Conservation (phyloP, 2,329 filamentous ascomycete genomes). For the Bretziella fagacearum region DNA sequence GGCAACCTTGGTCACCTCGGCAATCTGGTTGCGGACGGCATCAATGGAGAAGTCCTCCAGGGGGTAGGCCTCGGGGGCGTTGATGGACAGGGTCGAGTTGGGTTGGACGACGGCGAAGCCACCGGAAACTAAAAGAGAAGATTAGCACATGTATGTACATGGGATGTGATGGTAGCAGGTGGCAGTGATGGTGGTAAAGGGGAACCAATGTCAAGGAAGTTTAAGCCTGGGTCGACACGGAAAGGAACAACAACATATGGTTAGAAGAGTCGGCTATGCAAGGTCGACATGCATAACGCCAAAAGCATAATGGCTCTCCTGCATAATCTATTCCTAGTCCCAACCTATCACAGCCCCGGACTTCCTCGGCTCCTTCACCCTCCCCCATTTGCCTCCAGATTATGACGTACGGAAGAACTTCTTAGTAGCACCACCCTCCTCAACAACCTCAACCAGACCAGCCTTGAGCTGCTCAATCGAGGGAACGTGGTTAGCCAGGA, state of each 20-base stretch:
- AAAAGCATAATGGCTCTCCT: background rate
- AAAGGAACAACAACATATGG: no score
- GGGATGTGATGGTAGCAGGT: background rate
- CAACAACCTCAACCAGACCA: slow-evolving; percentile 83
- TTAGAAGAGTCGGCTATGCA: no score
- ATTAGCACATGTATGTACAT: slow-evolving; percentile 1
- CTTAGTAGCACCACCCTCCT: slow-evolving; percentile 80
- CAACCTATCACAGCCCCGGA: background rate
- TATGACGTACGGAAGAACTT: slow-evolving; percentile 84
- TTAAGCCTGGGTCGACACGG: background rate
- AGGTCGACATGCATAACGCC: background rate
- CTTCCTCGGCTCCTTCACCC: background rate
- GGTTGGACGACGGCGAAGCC: slow-evolving; percentile 96
- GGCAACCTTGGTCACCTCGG: slow-evolving; percentile 91
- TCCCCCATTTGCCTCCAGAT: background rate
- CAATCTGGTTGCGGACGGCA: slow-evolving; percentile 72
- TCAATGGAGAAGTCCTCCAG: slow-evolving; percentile 94
- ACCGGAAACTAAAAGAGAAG: slow-evolving; percentile 58
- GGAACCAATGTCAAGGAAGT: background rate
- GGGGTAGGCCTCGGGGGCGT: slow-evolving; percentile 87
- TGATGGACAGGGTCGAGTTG: slow-evolving; percentile 89
- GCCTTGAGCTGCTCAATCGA: slow-evolving; percentile 98
- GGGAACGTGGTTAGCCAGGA: slow-evolving; percentile 96
- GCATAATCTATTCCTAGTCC: background rate
- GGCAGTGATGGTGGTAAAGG: background rate